Percentiles rank a stretch among this genome's conserved stretches.
Evolutionary conservation across 148 eudicot genomes (phyloP).

Genomic region (Diospyros lotus): DNA sequence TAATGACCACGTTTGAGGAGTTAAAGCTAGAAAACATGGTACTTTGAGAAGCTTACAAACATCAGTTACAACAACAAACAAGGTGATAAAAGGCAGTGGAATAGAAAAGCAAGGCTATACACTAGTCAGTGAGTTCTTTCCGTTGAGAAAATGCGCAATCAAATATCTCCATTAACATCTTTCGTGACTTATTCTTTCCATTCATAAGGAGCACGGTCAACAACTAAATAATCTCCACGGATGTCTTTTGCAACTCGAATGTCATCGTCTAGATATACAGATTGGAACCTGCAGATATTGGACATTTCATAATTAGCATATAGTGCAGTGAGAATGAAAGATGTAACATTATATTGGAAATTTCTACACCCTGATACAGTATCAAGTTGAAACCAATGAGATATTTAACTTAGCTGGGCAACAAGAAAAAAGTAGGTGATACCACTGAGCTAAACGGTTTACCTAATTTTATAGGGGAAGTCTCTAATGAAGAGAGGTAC

Average conservation of each 20-base stretch:
- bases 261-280: conserved; percentile 48
- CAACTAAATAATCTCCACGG: conserved; percentile 56
- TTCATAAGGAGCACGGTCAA: conserved; percentile 57
- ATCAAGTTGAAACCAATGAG: not conserved
- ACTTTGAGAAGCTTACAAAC: not conserved
- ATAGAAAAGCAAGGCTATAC: not conserved
- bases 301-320: not conserved
- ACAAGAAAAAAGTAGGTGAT: not conserved
- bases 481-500: not conserved
- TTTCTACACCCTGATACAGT: not conserved
- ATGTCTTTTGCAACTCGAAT: conserved; percentile 62
- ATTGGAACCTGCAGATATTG: conserved; percentile 42
- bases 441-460: not conserved
- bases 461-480: not conserved
- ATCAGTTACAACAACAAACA: not conserved
- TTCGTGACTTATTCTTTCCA: conserved; percentile 47
- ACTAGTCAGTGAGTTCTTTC: not conserved
- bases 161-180: too few species aligned
- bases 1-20: conserved; percentile 1
- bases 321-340: not conserved
- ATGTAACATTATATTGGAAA: not conserved
- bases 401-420: not conserved
- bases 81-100: not conserved
- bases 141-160: too few species aligned
- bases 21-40: not conserved